Percentiles rank a stretch among this genome's conserved stretches.
phyloP scores from a whole-genome alignment of 768 basidiomycete genomes.

The Mycena rebaudengoi region DNA sequence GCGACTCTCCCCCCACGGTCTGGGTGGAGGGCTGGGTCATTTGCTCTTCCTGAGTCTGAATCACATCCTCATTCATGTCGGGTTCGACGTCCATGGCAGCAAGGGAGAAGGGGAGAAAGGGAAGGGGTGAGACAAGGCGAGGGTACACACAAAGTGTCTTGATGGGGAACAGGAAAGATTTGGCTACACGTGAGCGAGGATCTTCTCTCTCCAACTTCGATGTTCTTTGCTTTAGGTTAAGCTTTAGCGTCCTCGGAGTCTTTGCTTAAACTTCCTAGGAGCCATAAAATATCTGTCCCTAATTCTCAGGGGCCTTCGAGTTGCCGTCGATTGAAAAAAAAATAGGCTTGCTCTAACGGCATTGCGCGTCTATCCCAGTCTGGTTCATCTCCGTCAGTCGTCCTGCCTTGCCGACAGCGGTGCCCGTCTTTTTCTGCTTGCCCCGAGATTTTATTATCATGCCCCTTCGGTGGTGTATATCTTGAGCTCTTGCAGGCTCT shows the following conservation, averaged over 20 bases:
- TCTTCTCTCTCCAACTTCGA: background rate
- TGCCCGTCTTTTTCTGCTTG: too few relatives aligned
- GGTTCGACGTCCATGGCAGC: constrained; percentile 10
- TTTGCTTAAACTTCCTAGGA: background rate
- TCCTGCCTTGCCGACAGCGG: too few relatives aligned
- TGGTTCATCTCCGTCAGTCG: too few relatives aligned
- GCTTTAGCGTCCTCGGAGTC: too few relatives aligned
- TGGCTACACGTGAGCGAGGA: background rate
- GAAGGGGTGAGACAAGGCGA: constrained; percentile 7
- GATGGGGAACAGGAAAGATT: constrained; percentile 13
- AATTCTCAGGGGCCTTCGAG: too few relatives aligned
- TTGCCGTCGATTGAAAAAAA: constrained; percentile 1
- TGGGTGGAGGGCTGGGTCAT: constrained; percentile 2
- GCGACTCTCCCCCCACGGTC: background rate
- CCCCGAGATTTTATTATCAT: too few relatives aligned
- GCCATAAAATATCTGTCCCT: too few relatives aligned
- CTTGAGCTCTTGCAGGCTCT: too few relatives aligned
- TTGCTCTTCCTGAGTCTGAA: constrained; percentile 5
- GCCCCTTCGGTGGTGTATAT: too few relatives aligned
- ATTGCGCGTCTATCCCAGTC: too few relatives aligned
- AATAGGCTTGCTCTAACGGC: too few relatives aligned
- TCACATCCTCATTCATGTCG: background rate
- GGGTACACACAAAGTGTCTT: constrained; percentile 3
- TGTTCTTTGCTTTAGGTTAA: background rate
- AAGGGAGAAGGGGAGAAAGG: background rate